A percentile compares a stretch with the other conserved stretches of the same genome.
Conservation (phyloP, 140 eudicot genomes). For the Erigeron philadelphicus region DNA sequence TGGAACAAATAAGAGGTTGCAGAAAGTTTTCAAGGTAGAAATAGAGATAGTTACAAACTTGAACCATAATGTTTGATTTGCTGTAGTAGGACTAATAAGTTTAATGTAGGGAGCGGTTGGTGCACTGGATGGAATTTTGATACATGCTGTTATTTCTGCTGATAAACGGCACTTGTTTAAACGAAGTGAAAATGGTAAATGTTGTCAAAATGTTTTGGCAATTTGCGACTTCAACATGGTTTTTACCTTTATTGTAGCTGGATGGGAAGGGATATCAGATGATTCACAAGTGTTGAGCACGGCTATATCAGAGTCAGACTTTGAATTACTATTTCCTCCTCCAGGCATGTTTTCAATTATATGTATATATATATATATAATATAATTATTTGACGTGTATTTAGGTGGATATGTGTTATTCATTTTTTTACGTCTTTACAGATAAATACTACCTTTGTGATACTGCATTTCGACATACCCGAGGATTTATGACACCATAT, state of each 20-base stretch:
- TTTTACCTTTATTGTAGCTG: neutral
- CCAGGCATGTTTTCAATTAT: neutral
- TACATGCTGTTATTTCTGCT: conserved; percentile 6
- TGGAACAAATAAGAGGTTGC: neutral
- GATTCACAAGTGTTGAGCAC: neutral
- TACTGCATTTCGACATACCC: neutral
- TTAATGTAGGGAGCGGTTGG: conserved; percentile 11
- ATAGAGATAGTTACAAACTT: neutral
- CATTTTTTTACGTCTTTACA: neutral
- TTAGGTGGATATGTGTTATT: neutral
- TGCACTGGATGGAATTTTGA: conserved; percentile 11
- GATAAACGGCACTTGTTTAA: neutral
- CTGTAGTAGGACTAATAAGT: neutral
- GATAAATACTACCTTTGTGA: conserved; percentile 9
- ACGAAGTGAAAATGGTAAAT: conserved; percentile 5
- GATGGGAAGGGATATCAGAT: conserved; percentile 6
- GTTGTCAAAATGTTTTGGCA: conserved; percentile 13
- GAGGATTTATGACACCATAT: conserved; percentile 1
- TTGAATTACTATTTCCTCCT: neutral
- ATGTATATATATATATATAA: neutral
- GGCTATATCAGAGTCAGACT: neutral
- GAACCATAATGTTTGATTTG: neutral
- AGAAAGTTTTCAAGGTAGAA: neutral
- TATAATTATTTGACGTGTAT: neutral
- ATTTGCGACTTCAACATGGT: conserved; percentile 1